These are phyloP conservation scores for Cyclotella kingstonii DNA, from an alignment of 108 stramenopile species.

Conservation along the genomic window DNA sequence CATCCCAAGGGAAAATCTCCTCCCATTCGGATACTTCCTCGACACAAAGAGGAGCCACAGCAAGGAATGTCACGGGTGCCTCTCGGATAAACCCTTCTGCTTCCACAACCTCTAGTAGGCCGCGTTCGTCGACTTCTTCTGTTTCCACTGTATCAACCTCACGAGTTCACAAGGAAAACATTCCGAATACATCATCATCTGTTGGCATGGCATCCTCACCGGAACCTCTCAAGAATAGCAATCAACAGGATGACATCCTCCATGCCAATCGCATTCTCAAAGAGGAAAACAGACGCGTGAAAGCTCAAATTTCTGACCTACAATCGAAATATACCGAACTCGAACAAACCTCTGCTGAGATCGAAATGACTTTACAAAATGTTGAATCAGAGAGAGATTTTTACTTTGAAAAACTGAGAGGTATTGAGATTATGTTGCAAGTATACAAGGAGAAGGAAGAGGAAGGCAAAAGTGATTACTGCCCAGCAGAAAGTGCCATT, in stretches of 20 bases:
- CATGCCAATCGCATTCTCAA: conserved; percentile 6
- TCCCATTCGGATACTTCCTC: too few species aligned
- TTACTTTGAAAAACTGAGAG: conserved; percentile 96
- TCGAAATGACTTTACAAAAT: conserved; percentile 56
- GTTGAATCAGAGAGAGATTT: conserved; percentile 91
- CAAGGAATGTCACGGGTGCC: neutral
- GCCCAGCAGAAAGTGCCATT: too few species aligned
- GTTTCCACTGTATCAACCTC: conserved; percentile 9
- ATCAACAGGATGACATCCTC: conserved; percentile 7
- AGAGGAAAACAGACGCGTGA: conserved; percentile 33
- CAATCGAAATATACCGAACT: conserved; percentile 54
- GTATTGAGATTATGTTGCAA: conserved; percentile 91
- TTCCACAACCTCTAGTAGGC: too few species aligned
- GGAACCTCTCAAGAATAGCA: conserved; percentile 5
- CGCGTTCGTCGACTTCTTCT: neutral
- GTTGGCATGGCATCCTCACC: neutral
- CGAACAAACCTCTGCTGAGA: conserved; percentile 40
- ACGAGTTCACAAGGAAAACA: conserved; percentile 15
- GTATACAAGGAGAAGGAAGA: conserved; percentile 74
- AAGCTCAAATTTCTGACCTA: conserved; percentile 41
- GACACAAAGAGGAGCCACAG: neutral
- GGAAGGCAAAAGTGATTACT: conserved; percentile 31
- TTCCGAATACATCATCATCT: conserved; percentile 8
- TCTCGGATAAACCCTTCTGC: too few species aligned
- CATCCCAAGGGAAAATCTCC: too few species aligned